Conservation (phyloP, 2,329 filamentous ascomycete species). For the Colletotrichum sp. region DNA sequence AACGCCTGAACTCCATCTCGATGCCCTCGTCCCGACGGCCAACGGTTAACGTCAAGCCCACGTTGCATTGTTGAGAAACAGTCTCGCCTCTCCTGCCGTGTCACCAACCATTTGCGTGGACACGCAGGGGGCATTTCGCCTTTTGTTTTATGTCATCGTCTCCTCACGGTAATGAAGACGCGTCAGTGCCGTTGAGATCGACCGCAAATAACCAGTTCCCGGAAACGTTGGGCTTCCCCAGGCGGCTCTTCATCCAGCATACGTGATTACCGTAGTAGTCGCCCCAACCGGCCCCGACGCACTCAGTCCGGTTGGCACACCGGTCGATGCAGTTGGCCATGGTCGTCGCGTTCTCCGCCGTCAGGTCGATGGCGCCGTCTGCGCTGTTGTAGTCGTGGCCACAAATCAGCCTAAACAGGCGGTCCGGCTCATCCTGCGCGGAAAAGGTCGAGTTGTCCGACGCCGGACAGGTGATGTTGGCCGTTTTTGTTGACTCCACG, state of each 20-base stretch:
- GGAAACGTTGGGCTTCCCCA: slow-evolving; percentile 10
- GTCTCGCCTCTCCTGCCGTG: neutral
- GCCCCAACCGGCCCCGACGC: slow-evolving; percentile 27
- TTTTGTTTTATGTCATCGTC: neutral
- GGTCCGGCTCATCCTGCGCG: neutral
- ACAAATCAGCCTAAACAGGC: slow-evolving; percentile 21
- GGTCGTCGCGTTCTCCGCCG: slow-evolving; percentile 9
- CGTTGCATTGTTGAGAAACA: neutral
- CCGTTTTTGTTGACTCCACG: neutral
- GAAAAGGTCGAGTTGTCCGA: slow-evolving; percentile 15
- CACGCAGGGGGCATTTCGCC: neutral
- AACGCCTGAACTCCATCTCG: neutral
- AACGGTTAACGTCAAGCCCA: neutral
- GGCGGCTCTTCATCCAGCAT: slow-evolving; percentile 27
- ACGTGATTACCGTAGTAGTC: slow-evolving; percentile 15
- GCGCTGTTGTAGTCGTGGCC: slow-evolving; percentile 23
- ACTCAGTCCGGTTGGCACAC: slow-evolving; percentile 22
- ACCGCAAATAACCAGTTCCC: slow-evolving; percentile 18
- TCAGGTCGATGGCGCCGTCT: slow-evolving; percentile 19
- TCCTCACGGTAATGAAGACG: neutral
- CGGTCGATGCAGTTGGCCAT: slow-evolving; percentile 27
- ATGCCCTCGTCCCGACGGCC: neutral
- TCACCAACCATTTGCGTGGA: neutral
- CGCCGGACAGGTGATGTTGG: slow-evolving; percentile 21
- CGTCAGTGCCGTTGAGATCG: neutral